phyloP scores from a whole-genome alignment of 2,329 filamentous ascomycete species.

The Fusarium anthophilum region DNA sequence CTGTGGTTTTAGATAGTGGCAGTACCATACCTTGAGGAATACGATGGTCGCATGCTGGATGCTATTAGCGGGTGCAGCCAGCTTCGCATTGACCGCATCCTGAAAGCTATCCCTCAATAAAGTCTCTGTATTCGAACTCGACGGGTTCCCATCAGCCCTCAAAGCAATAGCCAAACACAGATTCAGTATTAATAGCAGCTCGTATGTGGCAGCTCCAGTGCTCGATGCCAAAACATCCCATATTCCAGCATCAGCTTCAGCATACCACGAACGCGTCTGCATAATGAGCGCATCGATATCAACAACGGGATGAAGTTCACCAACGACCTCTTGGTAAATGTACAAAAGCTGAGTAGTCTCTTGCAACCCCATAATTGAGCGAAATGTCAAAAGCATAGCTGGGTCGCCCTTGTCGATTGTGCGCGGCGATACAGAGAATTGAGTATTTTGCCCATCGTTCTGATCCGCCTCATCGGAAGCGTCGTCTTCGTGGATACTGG shows the following conservation, averaged over 20 bases:
- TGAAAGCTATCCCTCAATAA: slow-evolving; percentile 22
- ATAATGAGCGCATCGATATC: slow-evolving; percentile 8
- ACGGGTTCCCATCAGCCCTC: slow-evolving; percentile 1
- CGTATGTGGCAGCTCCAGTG: slow-evolving; percentile 5
- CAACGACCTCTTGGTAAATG: slow-evolving; percentile 21
- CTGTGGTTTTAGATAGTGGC: fast-evolving
- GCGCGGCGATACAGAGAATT: background rate
- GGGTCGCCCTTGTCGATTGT: slow-evolving; percentile 12
- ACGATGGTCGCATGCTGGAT: slow-evolving; percentile 23
- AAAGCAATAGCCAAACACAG: slow-evolving; percentile 18
- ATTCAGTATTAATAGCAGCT: slow-evolving; percentile 14
- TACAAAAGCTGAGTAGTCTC: slow-evolving; percentile 17
- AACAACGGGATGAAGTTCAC: slow-evolving; percentile 22
- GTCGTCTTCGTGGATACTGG: slow-evolving; percentile 23
- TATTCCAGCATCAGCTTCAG: slow-evolving; percentile 6
- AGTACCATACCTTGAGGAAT: slow-evolving; percentile 11
- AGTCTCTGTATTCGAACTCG: slow-evolving; percentile 1
- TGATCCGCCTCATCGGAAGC: background rate
- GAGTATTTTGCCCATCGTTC: background rate
- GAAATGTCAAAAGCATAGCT: slow-evolving; percentile 18
- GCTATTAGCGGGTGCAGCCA: slow-evolving; percentile 20
- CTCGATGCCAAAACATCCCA: slow-evolving; percentile 21
- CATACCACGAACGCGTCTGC: slow-evolving; percentile 18
- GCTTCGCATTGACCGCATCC: slow-evolving; percentile 24
- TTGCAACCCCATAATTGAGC: slow-evolving; percentile 10